phyloP scores from a whole-genome alignment of 495 filamentous ascomycete genomes.

The Aspergillus funiculosus region DNA sequence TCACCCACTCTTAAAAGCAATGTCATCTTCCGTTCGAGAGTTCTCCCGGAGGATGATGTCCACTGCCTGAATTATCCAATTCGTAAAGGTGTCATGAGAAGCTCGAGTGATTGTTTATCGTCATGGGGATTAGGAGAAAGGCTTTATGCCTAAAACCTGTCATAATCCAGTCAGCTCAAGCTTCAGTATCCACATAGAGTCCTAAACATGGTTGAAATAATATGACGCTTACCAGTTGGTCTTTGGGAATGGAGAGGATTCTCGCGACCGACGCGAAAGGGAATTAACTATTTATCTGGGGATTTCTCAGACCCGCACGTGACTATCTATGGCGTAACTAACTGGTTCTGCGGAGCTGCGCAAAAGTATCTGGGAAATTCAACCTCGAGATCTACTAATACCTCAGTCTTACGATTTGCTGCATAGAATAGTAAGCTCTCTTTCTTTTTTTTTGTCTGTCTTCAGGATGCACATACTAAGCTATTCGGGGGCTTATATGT shows the following conservation, averaged over 20 bases:
- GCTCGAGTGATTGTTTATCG: conserved; percentile 36
- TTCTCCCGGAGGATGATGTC: conserved; percentile 32
- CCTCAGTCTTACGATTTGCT: neutral
- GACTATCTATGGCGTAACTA: conserved; percentile 11
- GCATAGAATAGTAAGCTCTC: conserved; percentile 2
- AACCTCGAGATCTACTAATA: neutral
- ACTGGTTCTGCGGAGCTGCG: conserved; percentile 4
- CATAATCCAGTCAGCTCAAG: too few relatives aligned
- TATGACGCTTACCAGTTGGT: conserved; percentile 7
- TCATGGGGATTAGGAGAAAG: conserved; percentile 29
- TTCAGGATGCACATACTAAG: too few relatives aligned
- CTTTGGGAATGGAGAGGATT: neutral
- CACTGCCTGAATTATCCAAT: conserved; percentile 18
- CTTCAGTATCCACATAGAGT: too few relatives aligned
- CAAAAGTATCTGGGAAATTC: neutral
- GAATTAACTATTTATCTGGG: neutral
- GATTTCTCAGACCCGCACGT: conserved; percentile 12
- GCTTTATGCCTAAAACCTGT: neutral
- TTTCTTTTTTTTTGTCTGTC: neutral
- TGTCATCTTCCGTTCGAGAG: conserved; percentile 34
- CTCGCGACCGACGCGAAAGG: neutral
- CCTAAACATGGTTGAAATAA: too few relatives aligned
- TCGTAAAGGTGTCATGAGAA: conserved; percentile 34
- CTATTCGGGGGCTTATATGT: too few relatives aligned
- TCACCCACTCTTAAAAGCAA: conserved; percentile 28